phyloP scores from a whole-genome alignment of 768 basidiomycete genomes.

The Amanita pallidorosea region DNA sequence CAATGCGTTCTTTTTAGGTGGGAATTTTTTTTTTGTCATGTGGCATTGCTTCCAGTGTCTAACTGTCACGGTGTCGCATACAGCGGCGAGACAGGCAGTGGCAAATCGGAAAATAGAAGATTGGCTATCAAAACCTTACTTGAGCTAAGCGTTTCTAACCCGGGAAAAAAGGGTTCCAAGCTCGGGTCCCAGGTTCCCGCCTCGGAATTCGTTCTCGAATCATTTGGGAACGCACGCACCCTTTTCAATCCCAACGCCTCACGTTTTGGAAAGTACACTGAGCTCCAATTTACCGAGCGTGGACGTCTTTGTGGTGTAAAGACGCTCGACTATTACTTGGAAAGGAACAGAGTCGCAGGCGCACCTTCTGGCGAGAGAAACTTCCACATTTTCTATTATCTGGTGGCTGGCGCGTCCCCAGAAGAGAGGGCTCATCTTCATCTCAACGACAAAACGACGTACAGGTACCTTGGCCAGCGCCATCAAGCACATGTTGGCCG shows the following conservation, averaged over 20 bases:
- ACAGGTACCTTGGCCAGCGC: conserved; percentile 79
- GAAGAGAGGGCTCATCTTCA: conserved; percentile 89
- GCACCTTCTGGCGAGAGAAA: conserved; percentile 89
- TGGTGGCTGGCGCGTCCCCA: conserved; percentile 79
- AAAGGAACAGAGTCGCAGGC: conserved; percentile 80
- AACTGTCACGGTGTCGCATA: neutral
- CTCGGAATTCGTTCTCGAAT: conserved; percentile 90
- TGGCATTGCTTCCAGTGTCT: conserved; percentile 1
- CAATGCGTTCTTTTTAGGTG: conserved; percentile 84
- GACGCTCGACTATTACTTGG: conserved; percentile 94
- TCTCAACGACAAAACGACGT: conserved; percentile 69
- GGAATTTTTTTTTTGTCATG: conserved; percentile 14
- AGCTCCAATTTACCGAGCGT: conserved; percentile 91
- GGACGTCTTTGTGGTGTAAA: conserved; percentile 86
- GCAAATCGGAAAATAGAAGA: conserved; percentile 90
- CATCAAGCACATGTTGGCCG: conserved; percentile 21
- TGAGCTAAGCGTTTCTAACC: conserved; percentile 80
- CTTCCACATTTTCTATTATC: conserved; percentile 97
- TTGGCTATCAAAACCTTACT: conserved; percentile 87
- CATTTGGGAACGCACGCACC: conserved; percentile 89
- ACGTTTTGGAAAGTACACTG: conserved; percentile 95
- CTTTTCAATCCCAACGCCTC: conserved; percentile 93
- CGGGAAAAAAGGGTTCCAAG: conserved; percentile 92
- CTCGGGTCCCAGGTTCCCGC: conserved; percentile 80
- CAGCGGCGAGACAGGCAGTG: conserved; percentile 88